phyloP scores from a whole-genome alignment of 345 rosid species.

The Dimocarpus longan region DNA sequence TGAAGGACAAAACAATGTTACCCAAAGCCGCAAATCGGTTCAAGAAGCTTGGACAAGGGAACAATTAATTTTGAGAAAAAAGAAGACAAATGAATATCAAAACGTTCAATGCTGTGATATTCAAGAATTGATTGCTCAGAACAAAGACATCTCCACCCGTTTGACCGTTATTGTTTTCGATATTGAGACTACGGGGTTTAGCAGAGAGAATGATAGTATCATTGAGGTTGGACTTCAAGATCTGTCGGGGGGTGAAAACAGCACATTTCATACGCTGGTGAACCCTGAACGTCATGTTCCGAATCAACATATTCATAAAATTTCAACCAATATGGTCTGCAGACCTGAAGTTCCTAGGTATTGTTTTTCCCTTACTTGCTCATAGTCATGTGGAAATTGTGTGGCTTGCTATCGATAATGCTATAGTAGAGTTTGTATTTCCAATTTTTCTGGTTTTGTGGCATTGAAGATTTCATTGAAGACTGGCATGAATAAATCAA shows the following conservation, averaged over 20 bases:
- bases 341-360: constrained; percentile 89
- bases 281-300: constrained; percentile 64
- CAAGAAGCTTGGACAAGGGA: not conserved
- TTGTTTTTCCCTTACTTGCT: not conserved
- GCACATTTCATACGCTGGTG: constrained; percentile 82
- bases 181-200: constrained; percentile 80
- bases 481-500: not conserved
- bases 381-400: not conserved
- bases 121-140: constrained; percentile 53
- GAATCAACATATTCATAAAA: constrained; percentile 60
- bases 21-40: constrained; percentile 33
- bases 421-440: not conserved
- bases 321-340: constrained; percentile 71
- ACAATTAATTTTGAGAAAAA: constrained; percentile 39
- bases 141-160: constrained; percentile 52
- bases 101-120: constrained; percentile 44
- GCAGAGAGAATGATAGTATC: constrained; percentile 51
- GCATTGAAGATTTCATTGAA: not conserved
- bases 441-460: not conserved
- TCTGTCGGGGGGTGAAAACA: constrained; percentile 77
- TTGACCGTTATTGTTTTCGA: constrained; percentile 65
- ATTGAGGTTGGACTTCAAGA: constrained; percentile 86
- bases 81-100: constrained; percentile 34
- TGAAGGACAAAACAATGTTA: constrained; percentile 36
- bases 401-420: not conserved